phyloP scores from a whole-genome alignment of 169 alveolate genomes.

The Eimeria brunetti region DNA sequence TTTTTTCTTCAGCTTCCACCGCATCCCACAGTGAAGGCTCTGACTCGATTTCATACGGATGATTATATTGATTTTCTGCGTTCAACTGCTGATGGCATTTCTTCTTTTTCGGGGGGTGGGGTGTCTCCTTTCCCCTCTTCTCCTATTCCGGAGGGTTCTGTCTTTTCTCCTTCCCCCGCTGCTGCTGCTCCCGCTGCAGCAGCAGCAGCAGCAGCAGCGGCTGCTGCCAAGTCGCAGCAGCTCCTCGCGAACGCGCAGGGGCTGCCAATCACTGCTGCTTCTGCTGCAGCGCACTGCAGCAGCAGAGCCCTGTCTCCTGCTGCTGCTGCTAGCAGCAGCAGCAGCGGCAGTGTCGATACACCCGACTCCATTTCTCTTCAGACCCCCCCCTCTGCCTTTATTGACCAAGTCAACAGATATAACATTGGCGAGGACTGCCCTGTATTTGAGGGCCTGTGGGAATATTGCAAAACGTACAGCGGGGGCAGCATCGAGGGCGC shows the following conservation, averaged over 20 bases:
- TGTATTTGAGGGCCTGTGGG: constrained; percentile 97
- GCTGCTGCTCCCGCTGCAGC: neutral
- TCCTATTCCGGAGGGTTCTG: neutral
- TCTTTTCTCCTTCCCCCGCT: neutral
- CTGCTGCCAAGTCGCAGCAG: neutral
- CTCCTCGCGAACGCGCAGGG: neutral
- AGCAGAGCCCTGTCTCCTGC: neutral
- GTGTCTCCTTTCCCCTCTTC: constrained; percentile 1
- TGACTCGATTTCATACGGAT: constrained; percentile 78
- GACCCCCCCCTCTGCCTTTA: neutral
- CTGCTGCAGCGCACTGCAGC: neutral
- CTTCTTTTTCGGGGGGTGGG: neutral
- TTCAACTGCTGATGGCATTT: neutral
- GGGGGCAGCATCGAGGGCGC: constrained; percentile 93
- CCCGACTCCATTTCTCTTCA: neutral
- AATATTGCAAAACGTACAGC: constrained; percentile 86
- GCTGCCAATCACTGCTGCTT: constrained; percentile 17
- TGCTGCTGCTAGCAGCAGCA: neutral
- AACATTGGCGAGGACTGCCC: constrained; percentile 96
- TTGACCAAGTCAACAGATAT: constrained; percentile 25
- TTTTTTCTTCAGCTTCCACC: constrained; percentile 48
- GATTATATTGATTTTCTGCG: constrained; percentile 74
- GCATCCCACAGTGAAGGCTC: constrained; percentile 59
- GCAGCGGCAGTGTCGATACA: neutral
- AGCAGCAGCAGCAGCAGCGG: neutral